Evolutionary conservation across 768 basidiomycete species (phyloP), one percentile per base, ranked within the genome.

Genomic region (Trametes cubensis): DNA sequence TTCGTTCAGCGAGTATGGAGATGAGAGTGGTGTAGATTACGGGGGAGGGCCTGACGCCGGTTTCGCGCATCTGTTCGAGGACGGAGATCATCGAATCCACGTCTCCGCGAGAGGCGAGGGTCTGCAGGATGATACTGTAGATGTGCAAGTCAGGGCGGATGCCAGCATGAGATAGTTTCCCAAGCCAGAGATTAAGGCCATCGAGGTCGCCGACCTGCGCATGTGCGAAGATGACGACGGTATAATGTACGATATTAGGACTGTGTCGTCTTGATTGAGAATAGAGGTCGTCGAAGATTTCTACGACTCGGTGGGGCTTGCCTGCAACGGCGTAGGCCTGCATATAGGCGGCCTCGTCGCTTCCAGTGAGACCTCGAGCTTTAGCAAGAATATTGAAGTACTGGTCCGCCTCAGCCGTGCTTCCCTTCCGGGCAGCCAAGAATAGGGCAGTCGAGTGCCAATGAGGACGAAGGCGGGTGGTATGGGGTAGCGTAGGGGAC

Each of bases 21-120:
- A 95, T 81, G 59, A 93, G 76, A 8, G 79, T 81, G 11, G 88
- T 90, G 71, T 90, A 95, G 11, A 85, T 77, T 41, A 81, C 75
- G 6, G 64, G 69, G 50, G 82, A 80, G 8, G 86, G 85, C 40
- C 67, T 56, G 20, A 86, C 56, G 2, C 80, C 78, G 4, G 77
- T 75, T 3, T 70, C 66, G 48, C 81, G 80, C 90, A 95, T 90
- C 71, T 86, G 81, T 39, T 82, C 71, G 60, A 92, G 76, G 6
- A 87, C 71, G 10, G 72, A 65, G 17, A 78, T 72, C 51, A 88
- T 79, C 17, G 81, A 75, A 14, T 79, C 74, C n/a, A 86, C 64
- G 61, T 89, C 86, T 17, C 83, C 84, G 14, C 77, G 77, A 41
- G 73, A 71, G 13, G 85, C 81, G 65, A 88, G 84, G 54, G 79